Conservation (phyloP, 2,329 filamentous ascomycete species). For the Orbilia oligospora region DNA sequence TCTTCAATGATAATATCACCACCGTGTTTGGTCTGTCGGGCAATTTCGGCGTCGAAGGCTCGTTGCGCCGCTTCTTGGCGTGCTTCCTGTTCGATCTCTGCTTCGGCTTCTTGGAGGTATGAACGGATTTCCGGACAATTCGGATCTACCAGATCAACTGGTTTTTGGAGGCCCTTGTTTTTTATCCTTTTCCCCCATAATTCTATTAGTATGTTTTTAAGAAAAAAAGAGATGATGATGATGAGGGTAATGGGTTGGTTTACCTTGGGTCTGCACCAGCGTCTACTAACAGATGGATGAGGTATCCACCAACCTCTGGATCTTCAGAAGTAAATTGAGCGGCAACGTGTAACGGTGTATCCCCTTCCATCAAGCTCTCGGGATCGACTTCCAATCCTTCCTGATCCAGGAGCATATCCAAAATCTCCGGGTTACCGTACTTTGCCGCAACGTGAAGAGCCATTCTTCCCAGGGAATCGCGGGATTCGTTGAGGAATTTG, state of each 20-base stretch:
- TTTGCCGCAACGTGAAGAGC: constrained; percentile 90
- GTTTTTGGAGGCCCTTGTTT: constrained; percentile 81
- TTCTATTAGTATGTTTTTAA: not conserved
- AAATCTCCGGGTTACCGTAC: constrained; percentile 87
- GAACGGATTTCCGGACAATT: constrained; percentile 75
- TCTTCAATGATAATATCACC: constrained; percentile 71
- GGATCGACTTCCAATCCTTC: constrained; percentile 88
- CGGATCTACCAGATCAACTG: constrained; percentile 81
- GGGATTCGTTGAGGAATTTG: constrained; percentile 85
- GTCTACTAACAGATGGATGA: constrained; percentile 86
- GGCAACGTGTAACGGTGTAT: constrained; percentile 84
- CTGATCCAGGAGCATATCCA: constrained; percentile 86
- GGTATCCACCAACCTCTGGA: constrained; percentile 72
- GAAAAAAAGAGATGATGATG: too few relatives aligned
- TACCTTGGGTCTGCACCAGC: constrained; percentile 77
- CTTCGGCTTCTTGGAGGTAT: constrained; percentile 78
- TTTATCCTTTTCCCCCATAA: constrained; percentile 68
- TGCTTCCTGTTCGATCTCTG: not conserved
- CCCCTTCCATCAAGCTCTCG: constrained; percentile 77
- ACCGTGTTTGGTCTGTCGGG: constrained; percentile 67
- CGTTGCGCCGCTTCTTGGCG: constrained; percentile 67
- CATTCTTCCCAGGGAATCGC: constrained; percentile 87
- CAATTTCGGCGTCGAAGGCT: constrained; percentile 21
- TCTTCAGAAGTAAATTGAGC: constrained; percentile 79
- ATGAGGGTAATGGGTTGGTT: constrained; percentile 39